Evolutionary conservation across 1,139 yeast species (phyloP).

Genomic region (Barnettozyma hawaiiensis): DNA sequence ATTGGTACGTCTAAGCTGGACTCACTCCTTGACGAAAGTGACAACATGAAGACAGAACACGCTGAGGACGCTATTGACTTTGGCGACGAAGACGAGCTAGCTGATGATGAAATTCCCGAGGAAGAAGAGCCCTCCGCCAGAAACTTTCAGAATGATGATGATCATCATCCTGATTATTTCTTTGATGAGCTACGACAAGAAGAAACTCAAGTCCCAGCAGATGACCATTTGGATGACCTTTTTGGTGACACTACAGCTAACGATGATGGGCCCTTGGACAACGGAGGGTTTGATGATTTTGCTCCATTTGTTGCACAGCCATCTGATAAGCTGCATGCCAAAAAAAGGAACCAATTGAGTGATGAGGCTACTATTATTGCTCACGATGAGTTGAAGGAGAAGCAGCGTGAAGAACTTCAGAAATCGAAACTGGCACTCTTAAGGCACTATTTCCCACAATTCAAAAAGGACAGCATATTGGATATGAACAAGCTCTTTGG

Average conservation of each 20-base stretch:
- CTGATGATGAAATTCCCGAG: constrained; percentile 68
- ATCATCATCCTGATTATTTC: constrained; percentile 33
- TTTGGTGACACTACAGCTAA: constrained; percentile 36
- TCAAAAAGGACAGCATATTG: constrained; percentile 48
- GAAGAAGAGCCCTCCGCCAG: constrained; percentile 32
- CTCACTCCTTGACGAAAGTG: constrained; percentile 28
- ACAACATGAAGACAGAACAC: constrained; percentile 43
- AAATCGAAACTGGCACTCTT: constrained; percentile 29
- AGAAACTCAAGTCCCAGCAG: constrained; percentile 34
- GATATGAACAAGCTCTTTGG: constrained; percentile 66
- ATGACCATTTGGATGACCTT: constrained; percentile 44
- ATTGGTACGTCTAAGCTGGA: constrained; percentile 33
- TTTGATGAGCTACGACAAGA: constrained; percentile 34
- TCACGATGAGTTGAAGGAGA: constrained; percentile 23
- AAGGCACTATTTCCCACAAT: constrained; percentile 56
- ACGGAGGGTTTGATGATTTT: constrained; percentile 17
- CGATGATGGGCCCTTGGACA: constrained; percentile 28
- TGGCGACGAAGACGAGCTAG: constrained; percentile 91
- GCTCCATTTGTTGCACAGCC: neutral
- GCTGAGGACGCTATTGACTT: constrained; percentile 94
- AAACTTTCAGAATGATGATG: constrained; percentile 28
- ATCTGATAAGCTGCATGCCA: neutral
- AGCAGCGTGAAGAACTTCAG: constrained; percentile 18
- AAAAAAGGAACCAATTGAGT: neutral
- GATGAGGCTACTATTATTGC: constrained; percentile 17